Conservation (phyloP, 139 green algal species). For the Chloropicon primus region DNA sequence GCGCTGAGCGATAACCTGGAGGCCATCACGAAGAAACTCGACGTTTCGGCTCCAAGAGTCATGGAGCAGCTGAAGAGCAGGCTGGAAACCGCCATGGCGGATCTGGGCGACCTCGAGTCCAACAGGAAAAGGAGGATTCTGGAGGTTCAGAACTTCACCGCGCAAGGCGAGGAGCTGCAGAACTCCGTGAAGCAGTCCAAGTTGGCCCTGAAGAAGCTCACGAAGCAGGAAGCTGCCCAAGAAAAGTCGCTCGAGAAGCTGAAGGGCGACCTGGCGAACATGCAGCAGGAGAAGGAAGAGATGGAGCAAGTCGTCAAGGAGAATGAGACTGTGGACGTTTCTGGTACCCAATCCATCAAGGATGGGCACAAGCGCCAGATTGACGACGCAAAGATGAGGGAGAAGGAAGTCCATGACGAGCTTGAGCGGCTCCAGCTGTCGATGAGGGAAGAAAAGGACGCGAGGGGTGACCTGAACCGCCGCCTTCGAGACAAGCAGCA, state of each 20-base stretch:
- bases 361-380: not conserved
- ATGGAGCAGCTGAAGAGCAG: not conserved
- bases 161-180: not conserved
- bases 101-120: not conserved
- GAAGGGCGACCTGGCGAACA: not conserved
- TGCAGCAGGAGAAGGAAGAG: conserved; percentile 6
- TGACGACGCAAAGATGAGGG: not conserved
- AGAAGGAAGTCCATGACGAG: no score
- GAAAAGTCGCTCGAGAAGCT: not conserved
- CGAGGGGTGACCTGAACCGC: no score
- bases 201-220: not conserved
- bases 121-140: not conserved
- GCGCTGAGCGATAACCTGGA: not conserved
- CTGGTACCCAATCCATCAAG: not conserved
- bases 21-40: no score
- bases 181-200: not conserved
- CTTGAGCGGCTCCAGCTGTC: no score
- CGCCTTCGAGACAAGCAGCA: no score
- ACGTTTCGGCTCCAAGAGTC: not conserved
- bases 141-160: not conserved
- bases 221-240: not conserved
- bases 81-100: not conserved
- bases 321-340: conserved; percentile 1
- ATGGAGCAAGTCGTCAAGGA: conserved; percentile 9
- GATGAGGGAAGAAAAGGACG: no score